Base-by-base conservation (phyloP, 352 stramenopile species). In the Phytophthora europaea region DNA sequence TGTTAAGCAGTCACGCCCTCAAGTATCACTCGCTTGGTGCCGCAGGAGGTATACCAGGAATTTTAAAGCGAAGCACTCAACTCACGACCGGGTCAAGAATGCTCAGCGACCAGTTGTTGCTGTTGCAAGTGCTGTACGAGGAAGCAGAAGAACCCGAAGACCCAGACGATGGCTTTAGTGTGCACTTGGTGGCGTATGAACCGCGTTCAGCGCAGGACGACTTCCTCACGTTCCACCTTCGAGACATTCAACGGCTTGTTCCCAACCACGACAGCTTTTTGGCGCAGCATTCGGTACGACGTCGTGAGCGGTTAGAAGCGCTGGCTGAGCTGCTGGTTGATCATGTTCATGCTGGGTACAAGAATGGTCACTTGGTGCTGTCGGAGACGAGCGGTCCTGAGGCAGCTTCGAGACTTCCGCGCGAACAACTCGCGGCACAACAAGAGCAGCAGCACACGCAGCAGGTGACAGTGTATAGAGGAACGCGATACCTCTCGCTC, bases 111-210 rank as follows among this genome's bases (percentile, higher is more conserved):
- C 83, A 89, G 38, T 75, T 79, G 47, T 51, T 93, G 31, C 48
- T 93, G 16, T 54, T 94, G 0, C 88, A 92, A 61, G 82, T 91
- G 33, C 67, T 93, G 0, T 91, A 84, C 58, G 86, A 92, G 64
- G 84, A 92, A 61, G 61, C 64, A 7, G 50, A 79, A 33, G 54
- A 55, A 5, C 45, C 61, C 9, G 75, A 80, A 23, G 58, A 75
- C 20, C 56, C 67, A 6, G 61, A 79, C 6, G 67, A 72, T 51
- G 67, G 28, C 0, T 85, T 83, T 53, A 70, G 66, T 16, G 65
- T 90, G 10, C 82, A 88, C 45, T 76, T 82, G 65, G 62, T 79
- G 43, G 72, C 67, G 43, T 75, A 75, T 31, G 75, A 79, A 52
- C 71, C 75, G 15, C 63, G 61, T 3, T 79, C 75, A 28, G 63